These are phyloP conservation scores for Penicillium simplicissimum DNA, from an alignment of 495 filamentous ascomycete genomes.

Conservation along the genomic window DNA sequence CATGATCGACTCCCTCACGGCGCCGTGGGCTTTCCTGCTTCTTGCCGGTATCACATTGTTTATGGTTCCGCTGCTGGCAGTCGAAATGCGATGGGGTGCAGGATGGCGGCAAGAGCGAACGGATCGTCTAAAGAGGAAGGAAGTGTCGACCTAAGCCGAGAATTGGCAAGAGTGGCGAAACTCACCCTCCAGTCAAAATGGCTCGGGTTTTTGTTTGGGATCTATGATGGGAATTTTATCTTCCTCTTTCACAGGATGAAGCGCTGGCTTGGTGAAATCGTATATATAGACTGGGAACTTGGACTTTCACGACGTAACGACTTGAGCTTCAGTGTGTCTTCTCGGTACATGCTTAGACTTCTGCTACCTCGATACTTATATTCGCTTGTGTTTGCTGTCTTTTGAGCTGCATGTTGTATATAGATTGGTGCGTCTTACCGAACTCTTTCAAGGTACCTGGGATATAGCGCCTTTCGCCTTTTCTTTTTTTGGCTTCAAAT, in stretches of 20 bases:
- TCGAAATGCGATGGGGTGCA: constrained; percentile 48
- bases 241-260: constrained; percentile 1
- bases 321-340: constrained; percentile 11
- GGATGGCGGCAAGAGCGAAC: constrained; percentile 41
- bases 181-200: background rate
- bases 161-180: background rate
- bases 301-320: constrained; percentile 24
- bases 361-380: constrained; percentile 7
- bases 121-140: constrained; percentile 24
- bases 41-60: constrained; percentile 48
- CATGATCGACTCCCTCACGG: constrained; percentile 61
- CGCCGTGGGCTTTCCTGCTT: constrained; percentile 62
- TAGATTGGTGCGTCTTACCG: background rate
- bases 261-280: background rate
- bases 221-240: background rate
- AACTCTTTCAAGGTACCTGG: background rate
- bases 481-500: no score
- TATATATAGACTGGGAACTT: background rate
- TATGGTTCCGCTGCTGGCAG: constrained; percentile 38
- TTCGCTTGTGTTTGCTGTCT: background rate
- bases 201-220: background rate
- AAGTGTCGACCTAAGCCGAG: background rate
- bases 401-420: constrained; percentile 8
- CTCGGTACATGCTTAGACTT: constrained; percentile 8
- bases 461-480: no score